A percentile compares a stretch with the other conserved stretches of the same genome.
Conservation (phyloP, 108 stramenopile species). For the Cylindrotheca closterium region DNA sequence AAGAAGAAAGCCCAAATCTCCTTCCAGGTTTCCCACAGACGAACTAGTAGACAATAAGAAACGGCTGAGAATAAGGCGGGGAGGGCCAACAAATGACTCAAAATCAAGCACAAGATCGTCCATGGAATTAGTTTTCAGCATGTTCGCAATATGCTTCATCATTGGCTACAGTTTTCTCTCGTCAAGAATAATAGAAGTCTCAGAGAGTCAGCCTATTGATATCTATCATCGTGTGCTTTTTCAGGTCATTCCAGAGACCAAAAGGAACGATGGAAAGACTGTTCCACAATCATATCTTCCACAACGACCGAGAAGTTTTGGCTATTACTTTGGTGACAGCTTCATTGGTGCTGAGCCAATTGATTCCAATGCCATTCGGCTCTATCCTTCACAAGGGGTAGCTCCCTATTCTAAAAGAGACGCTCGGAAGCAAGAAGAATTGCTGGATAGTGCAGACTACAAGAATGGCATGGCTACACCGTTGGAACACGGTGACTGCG, state of each 20-base stretch:
- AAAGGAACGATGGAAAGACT: neutral
- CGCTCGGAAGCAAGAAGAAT: neutral
- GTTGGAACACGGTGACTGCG: conserved; percentile 52
- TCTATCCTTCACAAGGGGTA: neutral
- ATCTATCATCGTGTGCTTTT: conserved; percentile 1
- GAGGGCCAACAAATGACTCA: too few relatives aligned
- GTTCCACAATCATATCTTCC: conserved; percentile 6
- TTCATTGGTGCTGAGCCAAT: conserved; percentile 31
- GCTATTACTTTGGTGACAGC: conserved; percentile 20
- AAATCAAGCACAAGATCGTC: too few relatives aligned
- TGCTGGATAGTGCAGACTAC: conserved; percentile 29
- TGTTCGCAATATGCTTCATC: neutral
- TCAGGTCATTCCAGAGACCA: neutral
- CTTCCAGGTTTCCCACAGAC: too few relatives aligned
- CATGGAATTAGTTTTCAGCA: neutral
- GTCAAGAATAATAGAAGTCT: neutral
- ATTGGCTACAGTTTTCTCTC: neutral
- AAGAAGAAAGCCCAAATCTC: too few relatives aligned
- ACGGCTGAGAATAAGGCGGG: too few relatives aligned
- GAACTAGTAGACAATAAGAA: too few relatives aligned
- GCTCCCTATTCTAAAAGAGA: neutral
- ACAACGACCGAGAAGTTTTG: conserved; percentile 20
- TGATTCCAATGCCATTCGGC: conserved; percentile 13
- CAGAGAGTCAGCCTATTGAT: neutral
- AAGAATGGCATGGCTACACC: conserved; percentile 22